These are phyloP conservation scores for Conringia planisiliqua DNA, from an alignment of 345 rosid species.

Conservation along the genomic window DNA sequence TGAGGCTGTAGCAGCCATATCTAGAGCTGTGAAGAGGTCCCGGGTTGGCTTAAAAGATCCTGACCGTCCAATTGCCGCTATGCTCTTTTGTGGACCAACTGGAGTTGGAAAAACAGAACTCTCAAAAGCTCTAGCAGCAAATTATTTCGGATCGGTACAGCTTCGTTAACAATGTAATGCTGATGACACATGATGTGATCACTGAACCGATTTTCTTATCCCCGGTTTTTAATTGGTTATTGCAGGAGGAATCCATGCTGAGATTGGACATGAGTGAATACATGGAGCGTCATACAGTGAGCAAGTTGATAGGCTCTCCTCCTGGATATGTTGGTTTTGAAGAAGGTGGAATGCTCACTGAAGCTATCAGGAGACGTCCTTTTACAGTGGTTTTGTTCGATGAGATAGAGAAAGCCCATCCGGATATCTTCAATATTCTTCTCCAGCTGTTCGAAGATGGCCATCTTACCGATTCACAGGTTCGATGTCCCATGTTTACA, in stretches of 20 bases:
- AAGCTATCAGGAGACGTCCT: constrained; percentile 93
- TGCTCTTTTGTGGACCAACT: constrained; percentile 98
- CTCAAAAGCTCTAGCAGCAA: constrained; percentile 79
- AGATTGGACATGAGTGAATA: constrained; percentile 99
- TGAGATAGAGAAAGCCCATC: constrained; percentile 93
- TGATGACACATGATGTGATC: constrained; percentile 4
- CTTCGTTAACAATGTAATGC: constrained; percentile 17
- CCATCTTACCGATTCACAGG: constrained; percentile 98
- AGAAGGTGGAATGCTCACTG: constrained; percentile 92
- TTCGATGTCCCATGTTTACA: constrained; percentile 19
- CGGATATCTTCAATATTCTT: constrained; percentile 92
- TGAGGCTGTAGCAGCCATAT: constrained; percentile 85
- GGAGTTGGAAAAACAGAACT: constrained; percentile 98
- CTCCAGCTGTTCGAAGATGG: constrained; percentile 98
- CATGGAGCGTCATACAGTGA: constrained; percentile 97
- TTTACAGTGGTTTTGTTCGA: constrained; percentile 84
- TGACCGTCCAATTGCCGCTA: constrained; percentile 86
- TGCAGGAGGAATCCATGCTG: constrained; percentile 88
- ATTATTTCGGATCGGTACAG: constrained; percentile 89
- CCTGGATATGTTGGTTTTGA: constrained; percentile 94
- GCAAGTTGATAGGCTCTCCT: constrained; percentile 94
- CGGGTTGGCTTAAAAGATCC: constrained; percentile 90
- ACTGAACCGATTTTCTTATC: neutral
- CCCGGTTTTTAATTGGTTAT: constrained; percentile 1
- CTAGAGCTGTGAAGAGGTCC: constrained; percentile 97